phyloP scores from a whole-genome alignment of 768 basidiomycete genomes.

The Cantharellus anzutake region DNA sequence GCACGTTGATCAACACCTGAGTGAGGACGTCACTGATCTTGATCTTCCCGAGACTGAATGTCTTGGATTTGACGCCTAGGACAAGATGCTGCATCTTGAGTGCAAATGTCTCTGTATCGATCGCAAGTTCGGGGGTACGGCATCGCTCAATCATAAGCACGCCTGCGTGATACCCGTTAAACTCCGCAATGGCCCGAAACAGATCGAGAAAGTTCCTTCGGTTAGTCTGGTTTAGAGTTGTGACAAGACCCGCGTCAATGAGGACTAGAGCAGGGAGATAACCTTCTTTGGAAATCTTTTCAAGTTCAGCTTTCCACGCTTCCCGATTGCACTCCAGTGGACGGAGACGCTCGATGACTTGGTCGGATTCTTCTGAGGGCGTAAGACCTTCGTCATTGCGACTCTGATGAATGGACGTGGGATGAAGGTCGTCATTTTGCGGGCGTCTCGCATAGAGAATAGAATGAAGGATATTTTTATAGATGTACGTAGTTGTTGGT shows the following conservation, averaged over 20 bases:
- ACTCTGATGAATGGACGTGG: slow-evolving; percentile 8
- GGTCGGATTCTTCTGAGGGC: slow-evolving; percentile 14
- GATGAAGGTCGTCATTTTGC: background rate
- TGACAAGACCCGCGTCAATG: slow-evolving; percentile 90
- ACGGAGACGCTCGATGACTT: slow-evolving; percentile 52
- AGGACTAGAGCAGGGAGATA: slow-evolving; percentile 91
- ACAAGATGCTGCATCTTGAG: slow-evolving; percentile 96
- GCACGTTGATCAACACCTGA: slow-evolving; percentile 71
- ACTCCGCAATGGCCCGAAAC: slow-evolving; percentile 87
- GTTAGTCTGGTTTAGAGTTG: slow-evolving; percentile 64
- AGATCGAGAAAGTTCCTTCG: slow-evolving; percentile 90
- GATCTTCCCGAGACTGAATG: slow-evolving; percentile 92
- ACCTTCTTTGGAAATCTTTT: slow-evolving; percentile 39
- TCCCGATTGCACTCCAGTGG: slow-evolving; percentile 24
- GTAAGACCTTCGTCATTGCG: slow-evolving; percentile 2
- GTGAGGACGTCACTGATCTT: slow-evolving; percentile 86
- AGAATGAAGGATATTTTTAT: slow-evolving; percentile 38
- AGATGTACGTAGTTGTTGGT: slow-evolving; percentile 43
- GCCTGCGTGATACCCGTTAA: slow-evolving; percentile 90
- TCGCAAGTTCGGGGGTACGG: slow-evolving; percentile 70
- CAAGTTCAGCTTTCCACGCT: slow-evolving; percentile 55
- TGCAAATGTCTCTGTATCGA: slow-evolving; percentile 89
- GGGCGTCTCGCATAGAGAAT: slow-evolving; percentile 11
- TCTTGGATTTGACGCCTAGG: slow-evolving; percentile 83
- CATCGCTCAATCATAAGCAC: slow-evolving; percentile 94